A percentile compares a stretch with the other conserved stretches of the same genome.
These are phyloP conservation scores for Beauveria sp. DNA, from an alignment of 2,329 filamentous ascomycete species.

Conservation along the genomic window DNA sequence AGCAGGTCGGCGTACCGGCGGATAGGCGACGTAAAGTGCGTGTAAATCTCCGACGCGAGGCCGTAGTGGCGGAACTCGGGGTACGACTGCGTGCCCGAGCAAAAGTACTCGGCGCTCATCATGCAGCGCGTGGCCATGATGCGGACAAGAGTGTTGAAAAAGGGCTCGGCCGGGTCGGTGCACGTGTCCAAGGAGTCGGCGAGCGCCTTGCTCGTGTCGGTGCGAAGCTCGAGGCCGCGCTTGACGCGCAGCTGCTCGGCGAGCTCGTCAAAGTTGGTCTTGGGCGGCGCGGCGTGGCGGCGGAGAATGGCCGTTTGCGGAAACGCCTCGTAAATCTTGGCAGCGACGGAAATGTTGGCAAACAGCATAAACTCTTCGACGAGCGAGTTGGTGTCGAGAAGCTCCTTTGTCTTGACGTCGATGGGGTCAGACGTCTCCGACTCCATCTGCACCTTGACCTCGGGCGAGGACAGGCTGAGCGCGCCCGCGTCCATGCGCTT, in stretches of 20 bases:
- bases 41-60: slow-evolving; percentile 93
- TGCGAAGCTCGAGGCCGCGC: slow-evolving; percentile 68
- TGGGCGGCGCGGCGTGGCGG: slow-evolving; percentile 84
- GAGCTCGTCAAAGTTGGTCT: slow-evolving; percentile 94
- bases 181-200: slow-evolving; percentile 87
- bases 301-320: slow-evolving; percentile 92
- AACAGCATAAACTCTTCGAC: slow-evolving; percentile 99
- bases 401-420: slow-evolving; percentile 90
- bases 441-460: slow-evolving; percentile 92
- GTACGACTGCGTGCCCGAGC: slow-evolving; percentile 84
- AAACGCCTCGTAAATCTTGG: slow-evolving; percentile 84
- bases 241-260: slow-evolving; percentile 85
- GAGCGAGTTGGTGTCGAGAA: slow-evolving; percentile 91
- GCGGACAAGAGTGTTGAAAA: slow-evolving; percentile 97
- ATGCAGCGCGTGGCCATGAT: slow-evolving; percentile 98
- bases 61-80: slow-evolving; percentile 97
- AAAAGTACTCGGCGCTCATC: slow-evolving; percentile 99
- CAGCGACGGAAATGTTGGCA: slow-evolving; percentile 90
- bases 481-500: slow-evolving; percentile 96
- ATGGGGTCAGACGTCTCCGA: slow-evolving; percentile 94
- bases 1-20: slow-evolving; percentile 95
- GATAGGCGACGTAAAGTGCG: slow-evolving; percentile 96
- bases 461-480: slow-evolving; percentile 91
- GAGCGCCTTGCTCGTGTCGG: slow-evolving; percentile 84
- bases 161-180: slow-evolving; percentile 71